Evolutionary conservation across 305 asterid genomes (phyloP), one percentile per base, ranked within the genome.

Genomic region (Fraxinus angustifolia): DNA sequence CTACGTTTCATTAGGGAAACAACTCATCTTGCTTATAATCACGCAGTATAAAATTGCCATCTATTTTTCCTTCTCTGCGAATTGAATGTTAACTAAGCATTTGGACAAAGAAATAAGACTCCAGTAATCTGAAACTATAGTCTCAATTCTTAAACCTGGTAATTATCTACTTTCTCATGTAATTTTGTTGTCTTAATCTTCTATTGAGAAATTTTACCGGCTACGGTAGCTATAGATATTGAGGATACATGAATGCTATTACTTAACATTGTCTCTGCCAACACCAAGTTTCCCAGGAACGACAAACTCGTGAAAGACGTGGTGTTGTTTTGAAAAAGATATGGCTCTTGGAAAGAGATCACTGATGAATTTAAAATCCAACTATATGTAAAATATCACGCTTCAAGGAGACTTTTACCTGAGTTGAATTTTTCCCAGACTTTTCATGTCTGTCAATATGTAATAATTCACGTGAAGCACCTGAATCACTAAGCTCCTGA

Each of bases 371-470:
- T 40, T 19, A 58, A 48, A 33, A 33, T 70, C 70, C 35, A 75
- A 50, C 17, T 65, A 23, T 50, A 14, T 33, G 62, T 53, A 78
- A 58, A 77, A 17, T 58, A 58, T 17, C 68, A 58, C 4, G 68
- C 30, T 58, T 58, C 23, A 17, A 17, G 68, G 68, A 38, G 65
- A 65, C 42, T 17, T 60, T 62, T 83, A 94, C 98, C 90, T 92
- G 97, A 78, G 92, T 86, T 70, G 91, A 84, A 72, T 67, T 83
- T 81, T 88, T 91, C 82, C 77, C 80, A 36, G 89, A 65, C 42
- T 82, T 75, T 40, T 53, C 88, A 28, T 72, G 77, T 28, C 50
- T 76, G 82, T 75, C 81, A 70, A 40, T 79, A 84, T 80, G 84
- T 72, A 80, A 84, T 36, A 89, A 72, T 75, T 84, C 87, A 34